A percentile compares a stretch with the other conserved stretches of the same genome.
phyloP scores from a whole-genome alignment of 371 early-diverging fungal species.

The Cokeromyces recurvatus region DNA sequence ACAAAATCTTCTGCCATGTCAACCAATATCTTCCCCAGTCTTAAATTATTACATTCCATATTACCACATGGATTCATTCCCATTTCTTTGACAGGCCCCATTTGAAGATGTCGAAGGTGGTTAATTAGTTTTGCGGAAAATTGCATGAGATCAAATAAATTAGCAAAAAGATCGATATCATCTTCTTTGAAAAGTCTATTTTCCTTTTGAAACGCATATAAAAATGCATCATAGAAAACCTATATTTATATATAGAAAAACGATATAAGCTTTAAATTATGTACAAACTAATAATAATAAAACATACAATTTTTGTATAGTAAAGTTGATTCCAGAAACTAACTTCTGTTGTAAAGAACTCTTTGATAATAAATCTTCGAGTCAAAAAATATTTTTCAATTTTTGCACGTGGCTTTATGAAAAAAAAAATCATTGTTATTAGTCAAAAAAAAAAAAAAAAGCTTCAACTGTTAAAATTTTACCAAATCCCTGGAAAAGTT shows the following conservation, averaged over 20 bases:
- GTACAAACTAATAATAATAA: too few species aligned
- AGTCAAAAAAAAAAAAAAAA: too few species aligned
- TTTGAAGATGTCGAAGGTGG: slow-evolving; percentile 21
- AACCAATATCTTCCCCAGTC: not conserved
- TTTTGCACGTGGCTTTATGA: slow-evolving; percentile 9
- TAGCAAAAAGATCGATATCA: slow-evolving; percentile 26
- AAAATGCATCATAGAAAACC: slow-evolving; percentile 30
- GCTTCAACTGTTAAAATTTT: too few species aligned
- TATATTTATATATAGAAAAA: not conserved
- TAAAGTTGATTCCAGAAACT: slow-evolving; percentile 42
- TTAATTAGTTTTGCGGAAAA: slow-evolving; percentile 31
- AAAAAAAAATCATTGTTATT: not conserved
- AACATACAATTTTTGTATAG: slow-evolving; percentile 35
- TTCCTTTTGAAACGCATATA: slow-evolving; percentile 13
- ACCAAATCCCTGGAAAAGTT: too few species aligned
- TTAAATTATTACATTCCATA: not conserved
- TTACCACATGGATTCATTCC: not conserved
- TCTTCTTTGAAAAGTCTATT: slow-evolving; percentile 9
- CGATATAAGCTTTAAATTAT: too few species aligned
- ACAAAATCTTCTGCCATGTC: slow-evolving; percentile 26
- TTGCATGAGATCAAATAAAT: slow-evolving; percentile 30
- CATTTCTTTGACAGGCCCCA: too few species aligned
- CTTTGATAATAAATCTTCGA: slow-evolving; percentile 32
- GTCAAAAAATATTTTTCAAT: slow-evolving; percentile 19
- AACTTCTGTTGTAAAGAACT: slow-evolving; percentile 40